Evolutionary conservation across 2,329 filamentous ascomycete species (phyloP), one percentile per base, ranked within the genome.

Genomic region (Lachnellula cervina): DNA sequence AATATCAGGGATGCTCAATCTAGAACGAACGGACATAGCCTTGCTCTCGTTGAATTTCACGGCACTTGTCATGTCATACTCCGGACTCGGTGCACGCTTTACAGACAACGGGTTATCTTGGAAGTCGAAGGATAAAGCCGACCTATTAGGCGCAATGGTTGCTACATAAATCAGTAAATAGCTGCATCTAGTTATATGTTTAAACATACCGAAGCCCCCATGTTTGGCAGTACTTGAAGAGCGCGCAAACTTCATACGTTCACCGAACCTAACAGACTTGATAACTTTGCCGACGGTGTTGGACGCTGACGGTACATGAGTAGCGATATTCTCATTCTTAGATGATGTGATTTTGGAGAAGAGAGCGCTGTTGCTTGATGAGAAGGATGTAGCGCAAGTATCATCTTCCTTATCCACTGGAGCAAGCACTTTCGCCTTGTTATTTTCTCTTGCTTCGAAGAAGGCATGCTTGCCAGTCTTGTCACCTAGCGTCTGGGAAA

Each of bases 401-500:
- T 28, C 32, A 16, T 58, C 48, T 19, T 43, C 49, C 34, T 57
- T 52, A 17, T 51, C 51, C 21, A 19, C n/a, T 38, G 25, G 6
- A 34, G 52, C 17, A 32, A 54, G 46, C 11, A 64, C 47, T 28
- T 60, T 64, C 5, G 60, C 56, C 40, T 64, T 65, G 35, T 70
- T 70, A 8, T 60, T 54, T 47, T 70, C 65, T 60, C 68, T 58
- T 17, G 68, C 68, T 47, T 63, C 64, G 35, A 70, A 70, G 51
- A 67, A 70, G 19, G 57, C 65, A 45, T 58, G 54, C 52, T 70
- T 70, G 21, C 66, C 67, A 19, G 59, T 64, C 42, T 63, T 66
- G 2, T 65, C 62, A 25, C 63, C 65, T 19, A 69, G 53, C 17
- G 57, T 52, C 38, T 61, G 62, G 5, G 56, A 47, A 42, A 53